phyloP scores from a whole-genome alignment of 768 basidiomycete species.

The Auricularia sp. region DNA sequence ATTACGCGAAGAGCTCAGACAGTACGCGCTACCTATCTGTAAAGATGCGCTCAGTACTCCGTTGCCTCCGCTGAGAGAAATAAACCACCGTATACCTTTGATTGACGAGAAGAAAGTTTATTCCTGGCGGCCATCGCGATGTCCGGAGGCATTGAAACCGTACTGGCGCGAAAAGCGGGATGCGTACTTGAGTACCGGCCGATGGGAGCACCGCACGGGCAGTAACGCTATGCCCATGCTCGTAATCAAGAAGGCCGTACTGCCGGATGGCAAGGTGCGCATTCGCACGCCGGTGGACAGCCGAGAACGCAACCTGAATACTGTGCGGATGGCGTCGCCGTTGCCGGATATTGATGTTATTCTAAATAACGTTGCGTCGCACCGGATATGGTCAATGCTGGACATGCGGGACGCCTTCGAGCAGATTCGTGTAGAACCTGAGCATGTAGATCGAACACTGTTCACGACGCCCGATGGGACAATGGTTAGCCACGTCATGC shows the following conservation, averaged over 20 bases:
- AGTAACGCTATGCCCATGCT: slow-evolving; percentile 26
- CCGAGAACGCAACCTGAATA: slow-evolving; percentile 23
- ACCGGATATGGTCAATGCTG: slow-evolving; percentile 15
- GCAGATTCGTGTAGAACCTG: slow-evolving; percentile 19
- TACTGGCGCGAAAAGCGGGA: slow-evolving; percentile 22
- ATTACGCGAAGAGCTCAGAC: slow-evolving; percentile 10
- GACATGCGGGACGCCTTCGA: slow-evolving; percentile 26
- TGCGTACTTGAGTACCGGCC: slow-evolving; percentile 20
- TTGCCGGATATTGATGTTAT: slow-evolving; percentile 19
- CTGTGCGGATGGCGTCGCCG: slow-evolving; percentile 11
- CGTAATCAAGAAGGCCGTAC: slow-evolving; percentile 20
- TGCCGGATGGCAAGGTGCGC: slow-evolving; percentile 10
- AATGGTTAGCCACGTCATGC: slow-evolving; percentile 33
- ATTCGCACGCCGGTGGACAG: slow-evolving; percentile 20
- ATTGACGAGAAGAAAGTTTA: slow-evolving; percentile 12
- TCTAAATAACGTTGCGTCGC: slow-evolving; percentile 12
- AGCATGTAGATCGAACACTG: slow-evolving; percentile 11
- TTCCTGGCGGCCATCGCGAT: slow-evolving; percentile 14
- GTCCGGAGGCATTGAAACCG: slow-evolving; percentile 21
- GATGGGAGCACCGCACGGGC: slow-evolving; percentile 21
- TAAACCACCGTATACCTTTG: slow-evolving; percentile 34
- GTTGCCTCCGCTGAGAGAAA: slow-evolving; percentile 28
- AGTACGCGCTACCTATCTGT: slow-evolving; percentile 20
- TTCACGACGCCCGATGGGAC: slow-evolving; percentile 34
- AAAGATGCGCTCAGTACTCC: slow-evolving; percentile 20